These are phyloP conservation scores for Carex scoparia DNA, from an alignment of 176 grass and related monocot species.

Conservation along the genomic window DNA sequence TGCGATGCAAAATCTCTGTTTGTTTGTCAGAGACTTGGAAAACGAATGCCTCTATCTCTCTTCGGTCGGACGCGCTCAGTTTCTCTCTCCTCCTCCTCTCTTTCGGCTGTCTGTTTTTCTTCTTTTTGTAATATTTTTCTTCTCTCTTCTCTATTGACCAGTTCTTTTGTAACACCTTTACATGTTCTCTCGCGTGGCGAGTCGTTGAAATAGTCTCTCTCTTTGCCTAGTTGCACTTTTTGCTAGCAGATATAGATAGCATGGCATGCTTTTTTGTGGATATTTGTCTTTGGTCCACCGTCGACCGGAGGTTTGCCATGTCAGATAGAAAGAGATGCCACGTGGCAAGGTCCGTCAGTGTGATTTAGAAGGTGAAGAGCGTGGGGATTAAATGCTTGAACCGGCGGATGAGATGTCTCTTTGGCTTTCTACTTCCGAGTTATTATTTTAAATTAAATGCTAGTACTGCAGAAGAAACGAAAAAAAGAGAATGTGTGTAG, in stretches of 20 bases:
- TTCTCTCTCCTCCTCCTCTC: not conserved
- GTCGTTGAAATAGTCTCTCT: conserved; percentile 7
- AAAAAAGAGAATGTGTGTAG: not conserved
- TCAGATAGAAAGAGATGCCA: not conserved
- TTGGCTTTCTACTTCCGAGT: not conserved
- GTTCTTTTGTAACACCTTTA: not conserved
- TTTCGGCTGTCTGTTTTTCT: conserved; percentile 15
- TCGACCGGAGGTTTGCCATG: not conserved
- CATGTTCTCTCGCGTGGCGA: not conserved
- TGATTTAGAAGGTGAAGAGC: not conserved
- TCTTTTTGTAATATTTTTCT: conserved; percentile 23
- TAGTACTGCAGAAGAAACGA: not conserved
- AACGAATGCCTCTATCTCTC: conserved; percentile 20
- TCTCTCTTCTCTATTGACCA: not conserved
- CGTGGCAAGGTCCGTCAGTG: not conserved
- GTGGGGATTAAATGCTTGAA: not conserved
- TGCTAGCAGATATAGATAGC: not conserved
- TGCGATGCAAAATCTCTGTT: conserved; percentile 10
- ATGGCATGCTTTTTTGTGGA: not conserved
- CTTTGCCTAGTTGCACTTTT: not conserved
- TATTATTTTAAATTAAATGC: not conserved
- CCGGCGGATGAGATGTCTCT: conserved; percentile 8
- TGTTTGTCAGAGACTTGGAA: conserved; percentile 16
- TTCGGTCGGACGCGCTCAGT: conserved; percentile 20
- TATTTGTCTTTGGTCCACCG: conserved; percentile 6